Evolutionary conservation across 495 filamentous ascomycete species (phyloP), one percentile per base, ranked within the genome.

Genomic region (Penicillium taxi): DNA sequence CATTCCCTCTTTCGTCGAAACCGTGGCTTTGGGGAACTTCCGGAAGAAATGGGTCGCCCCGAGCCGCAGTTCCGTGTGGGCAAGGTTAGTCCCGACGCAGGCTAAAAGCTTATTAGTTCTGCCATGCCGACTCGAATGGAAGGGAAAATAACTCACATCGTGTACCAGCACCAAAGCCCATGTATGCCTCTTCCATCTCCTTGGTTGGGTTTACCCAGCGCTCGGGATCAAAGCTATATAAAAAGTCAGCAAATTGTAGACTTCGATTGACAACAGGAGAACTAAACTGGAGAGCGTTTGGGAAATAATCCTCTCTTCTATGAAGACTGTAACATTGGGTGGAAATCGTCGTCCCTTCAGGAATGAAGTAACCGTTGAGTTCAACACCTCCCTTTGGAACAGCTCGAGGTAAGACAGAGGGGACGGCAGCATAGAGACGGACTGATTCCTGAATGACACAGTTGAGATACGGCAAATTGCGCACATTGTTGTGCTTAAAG

Each of bases 161-260:
- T 15, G 53, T 59, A 6, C 73, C 75, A 12, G 58, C 72, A 1
- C 75, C 72, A 45, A 74, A 80, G 0, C 72, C 59, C 35, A 75
- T 46, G 9, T 69, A 73, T 5, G 62, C 57, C 23, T 74, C 61
- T 37, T 72, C 75, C 69, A 76, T 75, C 9, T 47, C 63, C 27
- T 62, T 64, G 0, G 69, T 70, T 0, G 65, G 58, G 0, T 48
- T 45, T 4, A 50, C 56, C 67, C 67, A 72, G 15, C 67, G 49
- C 19, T 47, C 42, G 0, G 66, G 70, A n/a, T 63, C 37, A 40
- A 73, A 72, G 2, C 54, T 64, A 33, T 6, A 9, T 17, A 9
- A 4, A 8, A 3, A n/a, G 1, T 44, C 20, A 43, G 20, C 13
- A 26, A 28, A 23, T 17, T 19, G 19, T 3, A 9, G 3, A n/a